These are phyloP conservation scores for Stemphylium lycopersici DNA, from an alignment of 2,329 filamentous ascomycete species.

Conservation along the genomic window DNA sequence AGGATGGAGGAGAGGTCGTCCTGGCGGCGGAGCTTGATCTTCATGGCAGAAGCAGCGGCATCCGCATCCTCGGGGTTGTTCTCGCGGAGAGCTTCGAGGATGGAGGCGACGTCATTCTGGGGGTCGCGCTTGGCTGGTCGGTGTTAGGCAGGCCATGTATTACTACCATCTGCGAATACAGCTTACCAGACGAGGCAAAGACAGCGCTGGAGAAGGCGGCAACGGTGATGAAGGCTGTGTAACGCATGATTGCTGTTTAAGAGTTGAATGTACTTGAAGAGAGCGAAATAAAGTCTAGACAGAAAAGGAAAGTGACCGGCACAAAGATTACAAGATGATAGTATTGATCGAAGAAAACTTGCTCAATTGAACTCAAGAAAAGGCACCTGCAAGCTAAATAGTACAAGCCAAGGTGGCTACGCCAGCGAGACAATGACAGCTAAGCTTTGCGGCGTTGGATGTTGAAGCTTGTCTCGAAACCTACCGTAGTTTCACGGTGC, in stretches of 20 bases:
- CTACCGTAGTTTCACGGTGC: constrained; percentile 33
- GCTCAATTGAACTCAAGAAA: constrained; percentile 10
- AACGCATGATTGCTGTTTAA: constrained; percentile 35
- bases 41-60: constrained; percentile 32
- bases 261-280: not conserved
- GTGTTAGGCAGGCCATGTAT: constrained; percentile 1
- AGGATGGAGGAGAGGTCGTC: constrained; percentile 30
- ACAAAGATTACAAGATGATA: constrained; percentile 30
- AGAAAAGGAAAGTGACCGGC: constrained; percentile 37
- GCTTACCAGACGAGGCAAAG: constrained; percentile 31
- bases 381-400: constrained; percentile 1
- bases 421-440: constrained; percentile 5
- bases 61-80: constrained; percentile 39
- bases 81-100: constrained; percentile 35
- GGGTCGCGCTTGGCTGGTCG: constrained; percentile 19
- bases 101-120: constrained; percentile 32
- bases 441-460: constrained; percentile 21
- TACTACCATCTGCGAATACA: not conserved
- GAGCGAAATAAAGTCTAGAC: constrained; percentile 10
- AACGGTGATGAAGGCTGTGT: constrained; percentile 34
- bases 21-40: constrained; percentile 33
- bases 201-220: constrained; percentile 35
- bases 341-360: constrained; percentile 9
- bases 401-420: not conserved
- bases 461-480: constrained; percentile 30